phyloP scores from a whole-genome alignment of 2,329 filamentous ascomycete genomes.

The Pseudodiploospora longispora region DNA sequence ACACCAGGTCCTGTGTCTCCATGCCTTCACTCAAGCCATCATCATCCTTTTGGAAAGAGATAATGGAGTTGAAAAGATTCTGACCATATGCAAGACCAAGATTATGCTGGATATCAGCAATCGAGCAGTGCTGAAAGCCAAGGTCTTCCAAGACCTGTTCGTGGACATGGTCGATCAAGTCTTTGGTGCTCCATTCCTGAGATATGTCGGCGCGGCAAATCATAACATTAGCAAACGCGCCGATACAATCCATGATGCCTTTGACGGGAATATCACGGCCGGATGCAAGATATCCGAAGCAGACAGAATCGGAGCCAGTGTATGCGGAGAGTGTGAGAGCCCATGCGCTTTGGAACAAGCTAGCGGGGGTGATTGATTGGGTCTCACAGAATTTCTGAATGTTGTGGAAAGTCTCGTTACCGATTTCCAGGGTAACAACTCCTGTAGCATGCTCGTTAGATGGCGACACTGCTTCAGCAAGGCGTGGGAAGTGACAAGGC shows the following conservation, averaged over 20 bases:
- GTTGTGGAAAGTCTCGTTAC: constrained; percentile 4
- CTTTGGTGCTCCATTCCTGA: background rate
- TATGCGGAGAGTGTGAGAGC: constrained; percentile 10
- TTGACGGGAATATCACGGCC: constrained; percentile 7
- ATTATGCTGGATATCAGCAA: no score
- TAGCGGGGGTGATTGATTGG: constrained; percentile 34
- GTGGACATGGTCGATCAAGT: no score
- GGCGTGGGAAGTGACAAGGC: constrained; percentile 6
- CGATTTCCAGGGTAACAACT: background rate
- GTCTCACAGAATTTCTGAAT: constrained; percentile 22
- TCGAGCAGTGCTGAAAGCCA: no score
- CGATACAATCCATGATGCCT: constrained; percentile 4
- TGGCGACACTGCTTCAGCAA: background rate
- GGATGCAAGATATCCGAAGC: constrained; percentile 9
- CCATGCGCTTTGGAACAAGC: constrained; percentile 20
- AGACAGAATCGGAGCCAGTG: constrained; percentile 6
- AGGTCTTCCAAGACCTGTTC: constrained; percentile 24
- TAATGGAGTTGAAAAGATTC: no score
- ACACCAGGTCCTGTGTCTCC: no score
- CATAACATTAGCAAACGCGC: constrained; percentile 10
- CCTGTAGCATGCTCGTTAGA: background rate
- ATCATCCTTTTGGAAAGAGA: constrained; percentile 11
- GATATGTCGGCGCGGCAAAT: background rate
- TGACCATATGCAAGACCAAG: background rate
- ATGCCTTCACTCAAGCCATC: no score